Evolutionary conservation across 2,329 filamentous ascomycete genomes (phyloP).

Genomic region (Fonsecaea pedrosoi): DNA sequence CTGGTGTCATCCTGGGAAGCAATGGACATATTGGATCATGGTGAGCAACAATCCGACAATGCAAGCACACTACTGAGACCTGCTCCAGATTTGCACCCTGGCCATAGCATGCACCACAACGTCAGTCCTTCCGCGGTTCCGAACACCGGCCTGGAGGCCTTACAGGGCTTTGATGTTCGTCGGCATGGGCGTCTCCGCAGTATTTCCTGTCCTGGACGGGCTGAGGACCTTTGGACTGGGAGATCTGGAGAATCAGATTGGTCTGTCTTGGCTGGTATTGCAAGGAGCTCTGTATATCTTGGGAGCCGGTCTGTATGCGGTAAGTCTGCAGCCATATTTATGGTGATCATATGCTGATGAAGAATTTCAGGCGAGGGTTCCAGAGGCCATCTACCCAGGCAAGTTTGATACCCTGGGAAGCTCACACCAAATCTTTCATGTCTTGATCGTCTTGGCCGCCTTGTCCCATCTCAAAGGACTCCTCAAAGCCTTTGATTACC

Average conservation of each 20-base stretch:
- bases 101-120: conserved; percentile 77
- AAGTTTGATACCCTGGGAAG: conserved; percentile 88
- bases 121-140: conserved; percentile 81
- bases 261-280: conserved; percentile 77
- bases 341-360: conserved; percentile 27
- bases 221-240: conserved; percentile 69
- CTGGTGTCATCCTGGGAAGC: conserved; percentile 70
- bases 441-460: conserved; percentile 84
- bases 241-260: conserved; percentile 74
- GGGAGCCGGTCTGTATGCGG: conserved; percentile 85
- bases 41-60: conserved; percentile 56
- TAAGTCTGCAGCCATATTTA: conserved; percentile 51
- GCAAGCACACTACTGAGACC: conserved; percentile 14
- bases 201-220: conserved; percentile 83
- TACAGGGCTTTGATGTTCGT: conserved; percentile 91
- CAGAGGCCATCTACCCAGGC: conserved; percentile 79
- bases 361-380: conserved; percentile 69
- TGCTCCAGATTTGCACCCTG: conserved; percentile 74
- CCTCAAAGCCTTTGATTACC: conserved; percentile 82
- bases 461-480: conserved; percentile 81
- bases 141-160: conserved; percentile 81
- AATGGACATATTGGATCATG: conserved; percentile 76
- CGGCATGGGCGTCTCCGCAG: conserved; percentile 79
- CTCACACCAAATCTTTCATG: conserved; percentile 95
- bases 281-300: conserved; percentile 85